Evolutionary conservation across 2,329 filamentous ascomycete species (phyloP), one percentile per base, ranked within the genome.

Genomic region (Ophiosphaerella korrae): DNA sequence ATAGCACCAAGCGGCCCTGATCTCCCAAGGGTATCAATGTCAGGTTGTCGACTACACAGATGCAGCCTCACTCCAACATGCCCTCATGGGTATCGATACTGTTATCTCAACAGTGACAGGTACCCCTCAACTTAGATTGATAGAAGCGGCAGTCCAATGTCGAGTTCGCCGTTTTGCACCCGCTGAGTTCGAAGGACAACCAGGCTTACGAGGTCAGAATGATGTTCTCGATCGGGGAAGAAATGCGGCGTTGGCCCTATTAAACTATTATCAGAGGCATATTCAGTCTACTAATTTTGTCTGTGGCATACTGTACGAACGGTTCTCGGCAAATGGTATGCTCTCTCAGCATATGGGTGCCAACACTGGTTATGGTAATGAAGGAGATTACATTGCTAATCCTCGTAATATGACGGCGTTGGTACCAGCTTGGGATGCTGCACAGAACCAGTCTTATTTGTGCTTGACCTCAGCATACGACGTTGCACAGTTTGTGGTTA

Each of bases 31-130:
- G 39, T 87, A 87, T 60, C 88, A 90, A 70, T 84, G 90, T 40
- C 78, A 85, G 48, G 77, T 84, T 35, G 86, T 90, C n/a, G 79
- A 90, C 74, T 92, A 90, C 68, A 73, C 78, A 55, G 77, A 84
- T 54, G 71, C 79, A 29, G 76, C 80, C 1, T 80, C 80, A 36
- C 79, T 92, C 23, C 78, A 78, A 12, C 90, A 85, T 67, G 81
- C 83, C 7, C 80, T 92, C n/a, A 81, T 82, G 50, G 89, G 89
- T 8, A 82, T 90, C 36, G 87, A 92, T 70, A 81, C 89, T 9
- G 83, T 91, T 61, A 88, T 92, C 48, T 92, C 88, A 1, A 92
- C 88, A 1, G 84, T 92, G 42, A 82, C 82, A 2, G 87, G 87
- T 3, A 75, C 74, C 14, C 78, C 85, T 26, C 88, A 92, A 67